These are phyloP conservation scores for Eleusine coracana DNA, from an alignment of 176 grass and related monocot species.

Conservation along the genomic window DNA sequence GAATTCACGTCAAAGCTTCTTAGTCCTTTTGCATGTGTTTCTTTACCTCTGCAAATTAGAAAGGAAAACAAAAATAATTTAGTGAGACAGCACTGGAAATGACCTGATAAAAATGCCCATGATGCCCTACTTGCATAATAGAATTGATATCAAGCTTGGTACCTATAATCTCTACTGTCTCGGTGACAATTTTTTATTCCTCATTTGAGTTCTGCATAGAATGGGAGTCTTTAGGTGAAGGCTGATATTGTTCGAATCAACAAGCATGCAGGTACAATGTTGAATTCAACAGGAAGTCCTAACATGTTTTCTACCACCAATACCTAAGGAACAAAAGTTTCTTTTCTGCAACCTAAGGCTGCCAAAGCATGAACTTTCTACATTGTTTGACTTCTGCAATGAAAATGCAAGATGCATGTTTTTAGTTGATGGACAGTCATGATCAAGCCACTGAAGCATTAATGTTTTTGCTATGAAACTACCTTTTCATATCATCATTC, in stretches of 20 bases:
- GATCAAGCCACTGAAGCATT: too few species aligned
- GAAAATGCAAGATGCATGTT: too few species aligned
- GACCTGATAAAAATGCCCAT: background rate
- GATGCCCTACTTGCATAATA: conserved; percentile 2
- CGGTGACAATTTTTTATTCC: conserved; percentile 79
- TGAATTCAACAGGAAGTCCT: background rate
- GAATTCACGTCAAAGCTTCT: too few species aligned
- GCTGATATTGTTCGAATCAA: conserved; percentile 12
- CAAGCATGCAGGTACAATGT: background rate
- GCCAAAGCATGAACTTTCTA: too few species aligned
- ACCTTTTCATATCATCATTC: too few species aligned
- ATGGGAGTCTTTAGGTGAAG: background rate
- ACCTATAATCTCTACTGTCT: conserved; percentile 86
- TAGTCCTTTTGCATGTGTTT: conserved; percentile 70
- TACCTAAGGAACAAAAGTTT: too few species aligned
- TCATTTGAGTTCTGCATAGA: conserved; percentile 75
- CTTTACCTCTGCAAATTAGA: conserved; percentile 65
- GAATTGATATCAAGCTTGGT: background rate
- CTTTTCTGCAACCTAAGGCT: too few species aligned
- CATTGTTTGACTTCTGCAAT: too few species aligned
- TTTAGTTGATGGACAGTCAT: too few species aligned
- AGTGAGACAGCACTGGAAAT: conserved; percentile 4
- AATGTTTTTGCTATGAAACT: too few species aligned
- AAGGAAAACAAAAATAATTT: background rate
- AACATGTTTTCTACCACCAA: too few species aligned